Evolutionary conservation across 257 asterid genomes (phyloP), one percentile per base, ranked within the genome.

Genomic region (Jacaranda copaia): DNA sequence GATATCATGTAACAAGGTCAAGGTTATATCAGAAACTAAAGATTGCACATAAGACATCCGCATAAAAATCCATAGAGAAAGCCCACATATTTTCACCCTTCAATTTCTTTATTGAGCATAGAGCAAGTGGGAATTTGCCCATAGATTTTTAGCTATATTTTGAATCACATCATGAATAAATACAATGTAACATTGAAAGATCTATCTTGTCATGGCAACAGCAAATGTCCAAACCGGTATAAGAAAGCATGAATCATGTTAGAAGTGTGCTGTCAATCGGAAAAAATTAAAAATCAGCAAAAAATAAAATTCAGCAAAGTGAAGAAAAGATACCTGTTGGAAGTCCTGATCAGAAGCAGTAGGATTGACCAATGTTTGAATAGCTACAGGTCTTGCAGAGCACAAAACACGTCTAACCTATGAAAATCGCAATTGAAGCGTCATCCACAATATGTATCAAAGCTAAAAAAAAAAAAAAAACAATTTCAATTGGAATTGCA

Each of bases 311-410:
- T 25, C 77, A 40, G 72, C 35, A 8, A 13, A 70, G 80, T 79
- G 65, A 78, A 60, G 14, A 63, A 66, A 77, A 70, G 58, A 81
- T 88, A 95, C 99, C 98, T 95, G 99, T 81, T 95, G 99, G 80
- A 90, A 85, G 78, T 95, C 99, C 82, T 95, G 99, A 86, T 95
- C 99, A 20, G 97, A 90, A 40, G 97, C 97, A 19, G 97, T 91
- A 40, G 97, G 98, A 76, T 89, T 93, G 72, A 83, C 96, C 56
- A 97, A 92, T 56, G 99, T 95, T 77, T 93, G 99, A 83, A 95
- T 88, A 53, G 87, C 89, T 60, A 93, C 89, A 58, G 99, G 94
- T 77, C 90, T 93, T 79, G 99, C 97, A 78, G 99, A 95, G 82
- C 96, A 91, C 73, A 95, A 70, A 84, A 95, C 90, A 49, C 94